Conservation (phyloP, 805 yeast genomes). For the Candida vartiovaarae region DNA sequence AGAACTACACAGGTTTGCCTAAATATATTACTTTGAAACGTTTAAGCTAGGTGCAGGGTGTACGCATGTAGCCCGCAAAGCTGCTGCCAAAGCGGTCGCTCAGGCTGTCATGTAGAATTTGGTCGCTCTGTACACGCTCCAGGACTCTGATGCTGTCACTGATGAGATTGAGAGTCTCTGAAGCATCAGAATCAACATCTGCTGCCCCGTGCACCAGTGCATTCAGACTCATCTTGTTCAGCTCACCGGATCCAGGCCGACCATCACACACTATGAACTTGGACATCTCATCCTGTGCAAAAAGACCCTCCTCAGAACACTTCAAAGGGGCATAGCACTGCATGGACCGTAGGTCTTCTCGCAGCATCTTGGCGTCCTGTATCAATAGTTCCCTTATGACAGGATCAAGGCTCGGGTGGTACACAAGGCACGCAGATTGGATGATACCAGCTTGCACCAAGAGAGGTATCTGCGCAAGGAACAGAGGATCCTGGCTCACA, state of each 20-base stretch:
- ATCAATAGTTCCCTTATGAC: background rate
- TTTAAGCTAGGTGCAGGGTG: too few relatives aligned
- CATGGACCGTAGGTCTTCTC: background rate
- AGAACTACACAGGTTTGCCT: too few relatives aligned
- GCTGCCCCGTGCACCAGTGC: background rate
- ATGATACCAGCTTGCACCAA: constrained; percentile 5
- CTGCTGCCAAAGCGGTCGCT: too few relatives aligned
- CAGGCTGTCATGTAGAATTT: too few relatives aligned
- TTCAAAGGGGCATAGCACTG: background rate
- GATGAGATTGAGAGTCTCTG: too few relatives aligned
- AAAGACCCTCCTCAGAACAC: background rate
- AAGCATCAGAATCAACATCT: too few relatives aligned
- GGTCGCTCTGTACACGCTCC: too few relatives aligned
- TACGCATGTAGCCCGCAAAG: too few relatives aligned
- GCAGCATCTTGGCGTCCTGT: background rate
- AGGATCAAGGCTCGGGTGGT: background rate
- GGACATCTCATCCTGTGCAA: background rate
- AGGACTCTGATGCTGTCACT: too few relatives aligned
- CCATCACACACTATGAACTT: background rate
- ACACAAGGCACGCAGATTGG: constrained; percentile 1
- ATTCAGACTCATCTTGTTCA: background rate
- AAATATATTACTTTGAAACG: too few relatives aligned
- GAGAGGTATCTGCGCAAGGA: constrained; percentile 5
- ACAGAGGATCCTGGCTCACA: constrained; percentile 12
- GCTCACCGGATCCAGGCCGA: background rate